Evolutionary conservation across 345 rosid genomes (phyloP).

Genomic region (Fremontodendron californicum): DNA sequence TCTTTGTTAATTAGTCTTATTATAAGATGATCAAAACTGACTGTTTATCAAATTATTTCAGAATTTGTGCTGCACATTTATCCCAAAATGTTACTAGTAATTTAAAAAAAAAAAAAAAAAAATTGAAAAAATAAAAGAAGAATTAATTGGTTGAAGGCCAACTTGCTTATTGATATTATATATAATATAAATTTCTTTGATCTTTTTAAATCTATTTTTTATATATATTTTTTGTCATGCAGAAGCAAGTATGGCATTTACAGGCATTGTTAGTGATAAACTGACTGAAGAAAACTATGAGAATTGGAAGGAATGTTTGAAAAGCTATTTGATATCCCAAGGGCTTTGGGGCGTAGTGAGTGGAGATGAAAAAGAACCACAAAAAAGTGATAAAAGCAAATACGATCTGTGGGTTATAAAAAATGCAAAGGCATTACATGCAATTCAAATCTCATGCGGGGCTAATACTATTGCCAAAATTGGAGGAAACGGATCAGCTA

Average conservation of each 20-base stretch:
- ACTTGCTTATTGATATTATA: neutral
- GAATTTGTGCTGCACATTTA: neutral
- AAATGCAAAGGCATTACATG: conserved; percentile 21
- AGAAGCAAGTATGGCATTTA: conserved; percentile 2
- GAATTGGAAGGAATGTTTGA: conserved; percentile 22
- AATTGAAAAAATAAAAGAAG: too few relatives aligned
- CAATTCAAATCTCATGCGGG: conserved; percentile 17
- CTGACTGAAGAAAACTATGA: conserved; percentile 14
- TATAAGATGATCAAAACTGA: neutral
- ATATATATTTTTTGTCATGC: neutral
- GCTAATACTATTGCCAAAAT: conserved; percentile 8
- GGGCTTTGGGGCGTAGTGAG: conserved; percentile 20
- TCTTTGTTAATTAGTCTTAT: neutral
- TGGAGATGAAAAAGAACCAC: conserved; percentile 3
- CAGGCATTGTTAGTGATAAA: conserved; percentile 12
- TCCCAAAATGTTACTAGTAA: neutral
- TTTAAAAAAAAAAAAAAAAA: too few relatives aligned
- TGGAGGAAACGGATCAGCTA: conserved; percentile 9
- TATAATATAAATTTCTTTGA: neutral
- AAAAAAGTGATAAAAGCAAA: neutral
- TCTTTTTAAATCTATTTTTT: neutral
- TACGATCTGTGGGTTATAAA: conserved; percentile 2
- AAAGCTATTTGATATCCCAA: conserved; percentile 16
- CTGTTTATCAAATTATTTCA: neutral
- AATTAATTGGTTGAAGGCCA: neutral